Percentiles rank a stretch among this genome's conserved stretches.
These are phyloP conservation scores for Moniliella sp. DNA, from an alignment of 1,284 basidiomycete genomes.

Conservation along the genomic window DNA sequence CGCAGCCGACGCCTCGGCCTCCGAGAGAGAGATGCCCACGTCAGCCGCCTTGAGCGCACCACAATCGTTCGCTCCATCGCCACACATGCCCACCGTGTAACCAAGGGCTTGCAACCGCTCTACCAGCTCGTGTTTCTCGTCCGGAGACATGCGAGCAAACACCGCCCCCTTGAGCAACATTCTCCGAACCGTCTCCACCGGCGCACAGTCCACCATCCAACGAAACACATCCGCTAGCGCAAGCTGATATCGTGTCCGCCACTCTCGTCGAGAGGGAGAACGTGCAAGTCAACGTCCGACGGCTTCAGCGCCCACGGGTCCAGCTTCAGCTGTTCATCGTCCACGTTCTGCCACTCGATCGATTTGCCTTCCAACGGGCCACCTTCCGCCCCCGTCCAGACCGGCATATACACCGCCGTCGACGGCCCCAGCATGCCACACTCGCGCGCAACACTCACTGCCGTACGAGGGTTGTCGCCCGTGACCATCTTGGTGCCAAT, in stretches of 20 bases:
- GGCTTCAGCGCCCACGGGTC: conserved; percentile 59
- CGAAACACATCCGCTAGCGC: conserved; percentile 85
- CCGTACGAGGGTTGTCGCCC: conserved; percentile 87
- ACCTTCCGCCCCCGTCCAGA: conserved; percentile 33
- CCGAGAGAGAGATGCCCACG: conserved; percentile 83
- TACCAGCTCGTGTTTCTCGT: conserved; percentile 96
- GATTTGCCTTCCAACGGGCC: conserved; percentile 44
- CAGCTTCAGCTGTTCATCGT: conserved; percentile 63
- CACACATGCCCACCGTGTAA: conserved; percentile 92
- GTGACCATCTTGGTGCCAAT: conserved; percentile 93
- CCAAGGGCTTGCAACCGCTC: conserved; percentile 77
- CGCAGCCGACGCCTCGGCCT: conserved; percentile 91
- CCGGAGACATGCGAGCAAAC: conserved; percentile 95
- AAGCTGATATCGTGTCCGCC: conserved; percentile 62
- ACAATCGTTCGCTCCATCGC: conserved; percentile 83
- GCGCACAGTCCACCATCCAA: conserved; percentile 91
- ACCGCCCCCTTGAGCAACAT: conserved; percentile 93
- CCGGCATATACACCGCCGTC: conserved; percentile 71
- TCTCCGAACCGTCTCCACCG: conserved; percentile 45
- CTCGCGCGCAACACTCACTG: conserved; percentile 86
- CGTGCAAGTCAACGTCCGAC: conserved; percentile 17
- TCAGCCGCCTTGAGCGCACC: conserved; percentile 95
- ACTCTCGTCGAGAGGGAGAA: conserved; percentile 20
- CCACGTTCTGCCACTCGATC: conserved; percentile 76
- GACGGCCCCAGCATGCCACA: conserved; percentile 67